phyloP scores from a whole-genome alignment of 345 rosid genomes.

The Moricandia arvensis region DNA sequence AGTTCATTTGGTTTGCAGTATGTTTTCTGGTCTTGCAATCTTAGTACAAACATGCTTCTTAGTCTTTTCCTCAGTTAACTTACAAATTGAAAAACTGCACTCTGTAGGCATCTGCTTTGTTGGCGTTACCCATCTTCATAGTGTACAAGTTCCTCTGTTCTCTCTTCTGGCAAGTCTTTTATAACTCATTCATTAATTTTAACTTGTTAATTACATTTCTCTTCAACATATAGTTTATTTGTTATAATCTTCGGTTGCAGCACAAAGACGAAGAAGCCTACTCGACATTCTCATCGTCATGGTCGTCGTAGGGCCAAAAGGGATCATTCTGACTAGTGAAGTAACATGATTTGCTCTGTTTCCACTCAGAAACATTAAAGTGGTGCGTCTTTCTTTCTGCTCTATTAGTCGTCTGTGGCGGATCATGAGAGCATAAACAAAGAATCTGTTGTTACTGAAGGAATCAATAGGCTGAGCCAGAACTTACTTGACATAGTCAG shows the following conservation, averaged over 20 bases:
- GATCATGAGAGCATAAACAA: conserved; percentile 8
- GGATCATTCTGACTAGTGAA: conserved; percentile 65
- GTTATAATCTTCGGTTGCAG: conserved; percentile 40
- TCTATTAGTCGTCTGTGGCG: neutral
- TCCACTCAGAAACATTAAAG: conserved; percentile 21
- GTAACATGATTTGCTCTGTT: neutral
- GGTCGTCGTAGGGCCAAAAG: conserved; percentile 66
- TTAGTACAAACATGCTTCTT: too few species aligned
- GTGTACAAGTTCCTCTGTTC: conserved; percentile 51
- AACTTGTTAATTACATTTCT: neutral
- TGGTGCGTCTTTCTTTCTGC: neutral
- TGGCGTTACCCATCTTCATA: conserved; percentile 70
- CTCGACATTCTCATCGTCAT: conserved; percentile 41
- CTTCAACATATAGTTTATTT: neutral
- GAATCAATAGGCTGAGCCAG: neutral
- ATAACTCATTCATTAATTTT: neutral
- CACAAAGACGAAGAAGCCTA: conserved; percentile 55
- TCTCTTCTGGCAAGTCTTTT: conserved; percentile 55
- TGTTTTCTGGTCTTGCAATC: neutral
- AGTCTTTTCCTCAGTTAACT: neutral
- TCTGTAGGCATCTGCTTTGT: conserved; percentile 81
- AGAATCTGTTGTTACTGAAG: neutral
- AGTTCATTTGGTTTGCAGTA: conserved; percentile 90
- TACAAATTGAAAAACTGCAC: neutral
- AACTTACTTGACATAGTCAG: neutral